Conservation (phyloP, 2,329 filamentous ascomycete species). For the Neurospora sp. region DNA sequence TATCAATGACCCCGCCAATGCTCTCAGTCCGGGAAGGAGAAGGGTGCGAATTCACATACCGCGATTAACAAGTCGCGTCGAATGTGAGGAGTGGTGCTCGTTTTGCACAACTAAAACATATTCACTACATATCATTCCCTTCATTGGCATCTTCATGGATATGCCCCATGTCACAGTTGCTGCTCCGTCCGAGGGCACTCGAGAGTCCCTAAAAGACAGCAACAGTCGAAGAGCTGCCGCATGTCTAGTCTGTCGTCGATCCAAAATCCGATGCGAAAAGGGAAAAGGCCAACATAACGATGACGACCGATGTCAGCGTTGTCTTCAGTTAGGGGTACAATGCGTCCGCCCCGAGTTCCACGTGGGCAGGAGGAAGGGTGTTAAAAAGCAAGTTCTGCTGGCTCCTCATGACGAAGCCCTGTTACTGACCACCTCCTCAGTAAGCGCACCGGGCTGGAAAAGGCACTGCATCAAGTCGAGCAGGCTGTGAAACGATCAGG, state of each 20-base stretch:
- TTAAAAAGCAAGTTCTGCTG: constrained; percentile 55
- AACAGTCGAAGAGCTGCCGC: constrained; percentile 19
- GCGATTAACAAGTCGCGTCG: background rate
- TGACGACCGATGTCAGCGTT: constrained; percentile 49
- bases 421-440: constrained; percentile 29
- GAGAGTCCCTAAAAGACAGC: constrained; percentile 12
- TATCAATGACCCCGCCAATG: background rate
- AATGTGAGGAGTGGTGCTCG: background rate
- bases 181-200: constrained; percentile 6
- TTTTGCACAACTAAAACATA: background rate
- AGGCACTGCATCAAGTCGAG: constrained; percentile 65
- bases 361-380: constrained; percentile 63
- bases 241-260: constrained; percentile 42
- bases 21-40: background rate
- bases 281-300: constrained; percentile 30
- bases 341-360: constrained; percentile 66
- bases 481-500: constrained; percentile 53
- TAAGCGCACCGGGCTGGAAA: constrained; percentile 65
- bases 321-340: constrained; percentile 45
- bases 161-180: constrained; percentile 10
- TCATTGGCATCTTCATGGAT: constrained; percentile 11
- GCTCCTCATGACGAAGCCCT: background rate
- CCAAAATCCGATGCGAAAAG: constrained; percentile 60
- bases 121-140: background rate
- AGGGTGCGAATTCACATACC: background rate